Evolutionary conservation across 371 early-diverging fungal species (phyloP).

Genomic region (Rhizomucor pusillus): DNA sequence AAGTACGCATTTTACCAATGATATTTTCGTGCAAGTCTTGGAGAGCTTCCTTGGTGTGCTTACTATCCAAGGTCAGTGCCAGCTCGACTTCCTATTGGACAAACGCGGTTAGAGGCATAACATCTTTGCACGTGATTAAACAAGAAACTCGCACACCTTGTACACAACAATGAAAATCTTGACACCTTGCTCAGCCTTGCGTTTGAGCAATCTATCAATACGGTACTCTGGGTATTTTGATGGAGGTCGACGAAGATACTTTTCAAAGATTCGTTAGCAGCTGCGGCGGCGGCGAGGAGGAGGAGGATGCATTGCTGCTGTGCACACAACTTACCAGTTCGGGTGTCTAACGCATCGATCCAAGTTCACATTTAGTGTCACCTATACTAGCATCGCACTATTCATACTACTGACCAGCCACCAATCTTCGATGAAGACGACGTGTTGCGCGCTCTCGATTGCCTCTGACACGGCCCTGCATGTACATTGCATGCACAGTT

Average conservation of each 20-base stretch:
- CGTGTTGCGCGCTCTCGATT: slow-evolving; percentile 67
- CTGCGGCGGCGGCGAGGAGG: too few relatives aligned
- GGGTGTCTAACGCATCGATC: slow-evolving; percentile 28
- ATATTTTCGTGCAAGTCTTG: slow-evolving; percentile 77
- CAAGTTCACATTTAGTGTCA: neutral
- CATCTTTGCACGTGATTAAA: neutral
- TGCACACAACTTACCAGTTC: slow-evolving; percentile 31
- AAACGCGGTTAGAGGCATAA: neutral
- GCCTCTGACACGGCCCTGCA: slow-evolving; percentile 71
- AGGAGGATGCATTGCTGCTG: neutral
- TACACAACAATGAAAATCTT: slow-evolving; percentile 88
- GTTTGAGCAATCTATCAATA: slow-evolving; percentile 77
- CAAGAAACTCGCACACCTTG: slow-evolving; percentile 39
- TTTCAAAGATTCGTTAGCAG: neutral
- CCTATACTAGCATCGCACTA: too few relatives aligned
- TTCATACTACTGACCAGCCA: slow-evolving; percentile 68
- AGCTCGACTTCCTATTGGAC: slow-evolving; percentile 68
- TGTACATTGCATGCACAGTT: neutral
- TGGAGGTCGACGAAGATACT: slow-evolving; percentile 79
- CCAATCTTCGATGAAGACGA: slow-evolving; percentile 91
- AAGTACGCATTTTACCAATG: slow-evolving; percentile 56
- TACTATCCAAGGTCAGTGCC: slow-evolving; percentile 77
- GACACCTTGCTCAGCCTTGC: slow-evolving; percentile 88
- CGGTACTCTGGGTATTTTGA: slow-evolving; percentile 71
- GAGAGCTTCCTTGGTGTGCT: slow-evolving; percentile 76